A percentile compares a stretch with the other conserved stretches of the same genome.
Evolutionary conservation across 78 protist species (phyloP).

Genomic region (Emiliania huxleyi): DNA sequence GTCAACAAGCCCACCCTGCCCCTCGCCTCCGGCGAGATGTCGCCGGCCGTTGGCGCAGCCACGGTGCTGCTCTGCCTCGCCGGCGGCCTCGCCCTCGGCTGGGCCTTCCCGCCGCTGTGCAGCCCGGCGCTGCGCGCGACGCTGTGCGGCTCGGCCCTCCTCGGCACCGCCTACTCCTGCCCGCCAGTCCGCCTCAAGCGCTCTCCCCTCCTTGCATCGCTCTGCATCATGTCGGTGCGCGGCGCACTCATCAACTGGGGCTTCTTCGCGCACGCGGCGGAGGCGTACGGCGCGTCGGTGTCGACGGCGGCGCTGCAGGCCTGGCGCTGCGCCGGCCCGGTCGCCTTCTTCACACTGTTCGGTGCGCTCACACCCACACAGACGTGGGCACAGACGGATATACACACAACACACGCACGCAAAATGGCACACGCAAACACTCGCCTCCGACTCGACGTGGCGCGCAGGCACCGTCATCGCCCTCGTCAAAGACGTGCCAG

Average conservation of each 20-base stretch:
- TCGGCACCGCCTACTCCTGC: slow-evolving; percentile 35
- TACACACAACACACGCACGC: too few species aligned
- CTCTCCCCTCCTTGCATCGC: slow-evolving; percentile 29
- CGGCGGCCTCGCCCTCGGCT: background rate
- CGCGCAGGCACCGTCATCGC: slow-evolving; percentile 47
- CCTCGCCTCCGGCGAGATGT: slow-evolving; percentile 26
- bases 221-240: slow-evolving; percentile 29
- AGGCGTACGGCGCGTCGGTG: background rate
- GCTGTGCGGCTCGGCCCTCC: background rate
- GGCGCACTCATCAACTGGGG: slow-evolving; percentile 38
- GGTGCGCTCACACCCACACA: too few species aligned
- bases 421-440: too few species aligned
- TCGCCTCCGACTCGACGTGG: too few species aligned
- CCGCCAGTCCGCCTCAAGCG: slow-evolving; percentile 51
- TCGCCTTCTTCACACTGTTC: background rate
- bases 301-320: background rate
- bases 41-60: background rate
- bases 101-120: background rate
- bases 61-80: background rate
- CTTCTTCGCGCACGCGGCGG: slow-evolving; percentile 36
- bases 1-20: slow-evolving; percentile 47
- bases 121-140: background rate
- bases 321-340: background rate
- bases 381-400: too few species aligned
- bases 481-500: slow-evolving; percentile 42